These are phyloP conservation scores for Candida gigantensis DNA, from an alignment of 1,139 yeast species.

Conservation along the genomic window DNA sequence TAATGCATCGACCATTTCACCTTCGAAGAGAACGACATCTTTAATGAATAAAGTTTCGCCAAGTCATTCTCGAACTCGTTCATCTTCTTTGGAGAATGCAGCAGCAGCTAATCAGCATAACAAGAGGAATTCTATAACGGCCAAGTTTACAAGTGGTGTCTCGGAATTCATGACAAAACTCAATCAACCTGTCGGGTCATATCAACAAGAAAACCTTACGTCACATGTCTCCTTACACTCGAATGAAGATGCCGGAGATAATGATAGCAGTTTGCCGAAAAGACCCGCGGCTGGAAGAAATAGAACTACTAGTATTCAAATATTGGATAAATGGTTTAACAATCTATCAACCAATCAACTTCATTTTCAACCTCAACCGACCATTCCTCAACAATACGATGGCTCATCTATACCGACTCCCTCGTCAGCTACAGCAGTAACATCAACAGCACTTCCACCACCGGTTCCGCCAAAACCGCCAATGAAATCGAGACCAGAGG, in stretches of 20 bases:
- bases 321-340: conserved; percentile 49
- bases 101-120: conserved; percentile 11
- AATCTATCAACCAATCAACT: conserved; percentile 22
- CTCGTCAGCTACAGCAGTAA: neutral
- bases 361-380: conserved; percentile 1
- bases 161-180: conserved; percentile 46
- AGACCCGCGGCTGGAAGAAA: conserved; percentile 31
- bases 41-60: conserved; percentile 36
- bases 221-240: conserved; percentile 37
- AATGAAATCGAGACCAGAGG: conserved; percentile 8
- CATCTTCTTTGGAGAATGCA: conserved; percentile 35
- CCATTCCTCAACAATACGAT: conserved; percentile 2
- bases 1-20: conserved; percentile 7
- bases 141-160: conserved; percentile 43
- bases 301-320: conserved; percentile 43
- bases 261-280: conserved; percentile 10
- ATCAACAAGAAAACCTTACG: conserved; percentile 19
- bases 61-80: conserved; percentile 36
- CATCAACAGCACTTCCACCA: no score
- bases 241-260: conserved; percentile 26
- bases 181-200: conserved; percentile 19
- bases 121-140: conserved; percentile 38
- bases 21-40: conserved; percentile 27
- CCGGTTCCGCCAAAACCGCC: conserved; percentile 4
- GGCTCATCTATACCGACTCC: conserved; percentile 1